Evolutionary conservation across 306 rosid species (phyloP), one percentile per base, ranked within the genome.

Genomic region (Prunus padus): DNA sequence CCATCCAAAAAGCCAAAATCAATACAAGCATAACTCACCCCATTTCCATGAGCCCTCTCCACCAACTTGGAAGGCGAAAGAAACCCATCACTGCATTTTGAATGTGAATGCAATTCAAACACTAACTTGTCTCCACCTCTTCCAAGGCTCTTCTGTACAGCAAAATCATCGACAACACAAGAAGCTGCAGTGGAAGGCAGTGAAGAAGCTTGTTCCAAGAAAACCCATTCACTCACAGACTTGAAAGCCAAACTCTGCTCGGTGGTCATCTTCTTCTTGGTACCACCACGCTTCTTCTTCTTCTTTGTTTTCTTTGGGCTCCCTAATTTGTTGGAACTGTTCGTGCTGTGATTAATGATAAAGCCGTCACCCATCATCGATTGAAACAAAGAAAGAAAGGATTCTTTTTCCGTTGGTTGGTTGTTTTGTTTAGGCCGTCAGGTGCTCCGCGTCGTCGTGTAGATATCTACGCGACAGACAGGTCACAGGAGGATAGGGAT

Each of bases 51-150:
- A 82, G 98, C 98, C 80, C 86, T 89, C 79, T 95, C 96, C 55
- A 95, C 85, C 31, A 95, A 75, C 86, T 90, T 95, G 6, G 96
- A 78, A 85, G 98, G 98, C 37, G 98, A 86, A 71, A 95, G 85
- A 84, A 88, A 95, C 25, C 98, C 98, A 85, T 95, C 98, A 83
- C 98, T 94, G 84, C 33, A 94, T 79, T 94, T 94, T 42, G 97
- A 87, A 82, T 94, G 98, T 0, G 97, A 88, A 79, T 94, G 98
- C 88, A 94, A 85, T 66, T 94, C 98, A 75, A 92, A 92, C 26
- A 88, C 83, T 7, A 94, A 65, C 69, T 81, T 92, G 42, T 86
- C 93, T 72, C 85, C 87, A n/a, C 89, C 91, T 79, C 80, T 85
- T 4, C 89, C 92, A 13, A 87, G n/a, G 77, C 50, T 62, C 80